Base-by-base conservation (phyloP, 106 monocot species). In the Alisma plantagoaquatica region DNA sequence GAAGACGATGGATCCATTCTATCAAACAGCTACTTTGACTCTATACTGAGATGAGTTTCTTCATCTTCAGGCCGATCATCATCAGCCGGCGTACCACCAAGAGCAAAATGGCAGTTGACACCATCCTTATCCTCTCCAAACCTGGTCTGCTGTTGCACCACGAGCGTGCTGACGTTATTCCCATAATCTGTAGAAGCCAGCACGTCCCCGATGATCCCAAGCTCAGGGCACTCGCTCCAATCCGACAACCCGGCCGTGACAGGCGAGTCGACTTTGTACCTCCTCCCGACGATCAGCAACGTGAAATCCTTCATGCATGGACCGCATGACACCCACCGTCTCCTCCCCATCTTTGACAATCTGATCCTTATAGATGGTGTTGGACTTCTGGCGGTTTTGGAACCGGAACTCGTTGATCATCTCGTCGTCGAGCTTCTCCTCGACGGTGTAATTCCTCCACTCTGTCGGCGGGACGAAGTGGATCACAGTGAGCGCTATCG, bases 221-320 rank as follows among this genome's bases (percentile, higher is more conserved):
- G 62, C 70, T 82, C 82, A n/a, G 70, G 70, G 59, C 73, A 59
- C 63, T 83, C 82, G 27, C 74, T 81, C 81, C 86, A 86, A 64
- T 45, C 48, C 31, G 77, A 74, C 43, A 86, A 27, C 2, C 81
- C 81, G 7, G 46, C 60, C 44, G 57, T 81, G 61, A 77, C 9
- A 23, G 50, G 31, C 23, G 74, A 64, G 29, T 79, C 64, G n/a
- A 14, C 3, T 12, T 67, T 49, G 43, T 66, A 22, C 55, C 78
- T 46, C 54, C 78, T 78, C 18, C 78, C 88, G 17, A 82, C 56
- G 1, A 62, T 38, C 53, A 88, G 33, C 62, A 88, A 23, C 29
- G 62, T 70, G 27, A 70, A 88, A 7, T 1, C 1, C 12, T 31
- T 9, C n/a, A n/a, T n/a, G n/a, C 22, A 79, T 67, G 23, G 66